Evolutionary conservation across 352 stramenopile genomes (phyloP).

Genomic region (Pythium grandisporangium): DNA sequence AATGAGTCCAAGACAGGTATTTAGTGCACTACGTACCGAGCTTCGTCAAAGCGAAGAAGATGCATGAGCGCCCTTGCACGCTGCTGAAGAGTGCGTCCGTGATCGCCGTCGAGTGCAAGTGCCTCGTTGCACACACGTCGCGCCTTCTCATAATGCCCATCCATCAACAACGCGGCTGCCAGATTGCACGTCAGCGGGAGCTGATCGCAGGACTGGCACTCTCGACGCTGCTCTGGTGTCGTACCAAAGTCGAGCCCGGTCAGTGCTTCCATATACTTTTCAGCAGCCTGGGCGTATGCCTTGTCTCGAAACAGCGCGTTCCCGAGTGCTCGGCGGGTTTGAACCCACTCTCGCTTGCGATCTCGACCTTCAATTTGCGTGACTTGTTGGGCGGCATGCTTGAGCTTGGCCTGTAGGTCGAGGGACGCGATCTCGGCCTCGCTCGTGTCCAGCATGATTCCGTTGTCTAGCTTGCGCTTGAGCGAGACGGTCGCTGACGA

Average conservation of each 20-base stretch:
- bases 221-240: slow-evolving; percentile 19
- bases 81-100: slow-evolving; percentile 50
- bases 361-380: slow-evolving; percentile 16
- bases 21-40: no score
- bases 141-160: slow-evolving; percentile 69
- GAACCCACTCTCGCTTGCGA: slow-evolving; percentile 36
- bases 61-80: slow-evolving; percentile 43
- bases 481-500: slow-evolving; percentile 36
- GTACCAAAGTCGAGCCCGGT: slow-evolving; percentile 54
- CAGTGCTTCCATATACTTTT: slow-evolving; percentile 62
- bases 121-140: slow-evolving; percentile 46
- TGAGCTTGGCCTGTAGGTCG: slow-evolving; percentile 67
- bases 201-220: slow-evolving; percentile 39
- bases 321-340: slow-evolving; percentile 22
- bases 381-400: slow-evolving; percentile 53
- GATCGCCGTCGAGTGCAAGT: slow-evolving; percentile 29
- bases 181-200: slow-evolving; percentile 77
- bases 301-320: slow-evolving; percentile 44
- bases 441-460: slow-evolving; percentile 71
- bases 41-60: slow-evolving; percentile 40
- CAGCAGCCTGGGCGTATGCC: slow-evolving; percentile 39
- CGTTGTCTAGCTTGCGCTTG: slow-evolving; percentile 69
- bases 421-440: slow-evolving; percentile 65
- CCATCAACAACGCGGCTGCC: slow-evolving; percentile 61
- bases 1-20: no score